These are phyloP conservation scores for Peronospora belbahrii DNA, from an alignment of 352 stramenopile genomes.

Conservation along the genomic window DNA sequence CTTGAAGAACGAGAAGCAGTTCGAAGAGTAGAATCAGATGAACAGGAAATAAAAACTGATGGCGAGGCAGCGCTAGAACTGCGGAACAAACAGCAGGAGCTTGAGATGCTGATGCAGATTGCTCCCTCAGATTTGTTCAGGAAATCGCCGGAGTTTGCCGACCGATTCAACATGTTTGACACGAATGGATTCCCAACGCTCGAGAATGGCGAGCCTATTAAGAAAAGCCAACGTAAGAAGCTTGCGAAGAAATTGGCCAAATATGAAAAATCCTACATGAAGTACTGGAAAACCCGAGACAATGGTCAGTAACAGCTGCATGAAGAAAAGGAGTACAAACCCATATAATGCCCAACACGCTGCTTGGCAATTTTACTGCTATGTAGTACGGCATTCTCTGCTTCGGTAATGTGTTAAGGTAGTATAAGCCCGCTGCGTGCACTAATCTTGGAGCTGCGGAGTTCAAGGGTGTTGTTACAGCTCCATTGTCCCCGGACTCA, in stretches of 20 bases:
- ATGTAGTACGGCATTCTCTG: too few relatives aligned
- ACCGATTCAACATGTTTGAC: constrained; percentile 50
- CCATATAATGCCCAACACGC: too few relatives aligned
- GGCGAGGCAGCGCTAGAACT: constrained; percentile 5
- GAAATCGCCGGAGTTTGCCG: constrained; percentile 32
- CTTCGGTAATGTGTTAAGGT: too few relatives aligned
- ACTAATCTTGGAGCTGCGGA: too few relatives aligned
- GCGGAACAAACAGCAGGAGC: constrained; percentile 42
- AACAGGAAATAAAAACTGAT: constrained; percentile 5
- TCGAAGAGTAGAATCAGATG: not conserved
- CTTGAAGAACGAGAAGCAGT: constrained; percentile 25
- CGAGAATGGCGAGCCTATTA: constrained; percentile 35
- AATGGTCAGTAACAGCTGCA: constrained; percentile 14
- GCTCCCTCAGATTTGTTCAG: constrained; percentile 46
- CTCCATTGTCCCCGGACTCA: too few relatives aligned
- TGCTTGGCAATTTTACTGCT: too few relatives aligned
- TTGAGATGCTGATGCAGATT: constrained; percentile 63
- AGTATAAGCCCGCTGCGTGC: too few relatives aligned
- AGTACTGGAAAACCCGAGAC: constrained; percentile 42
- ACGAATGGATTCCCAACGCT: constrained; percentile 46
- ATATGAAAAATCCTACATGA: constrained; percentile 55
- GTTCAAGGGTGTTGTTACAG: too few relatives aligned
- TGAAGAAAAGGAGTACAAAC: constrained; percentile 14
- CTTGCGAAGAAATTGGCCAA: constrained; percentile 65
- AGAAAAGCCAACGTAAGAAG: constrained; percentile 74